These are phyloP conservation scores for Plasmodium cynomolgi DNA, from an alignment of 169 alveolate species.

Conservation along the genomic window DNA sequence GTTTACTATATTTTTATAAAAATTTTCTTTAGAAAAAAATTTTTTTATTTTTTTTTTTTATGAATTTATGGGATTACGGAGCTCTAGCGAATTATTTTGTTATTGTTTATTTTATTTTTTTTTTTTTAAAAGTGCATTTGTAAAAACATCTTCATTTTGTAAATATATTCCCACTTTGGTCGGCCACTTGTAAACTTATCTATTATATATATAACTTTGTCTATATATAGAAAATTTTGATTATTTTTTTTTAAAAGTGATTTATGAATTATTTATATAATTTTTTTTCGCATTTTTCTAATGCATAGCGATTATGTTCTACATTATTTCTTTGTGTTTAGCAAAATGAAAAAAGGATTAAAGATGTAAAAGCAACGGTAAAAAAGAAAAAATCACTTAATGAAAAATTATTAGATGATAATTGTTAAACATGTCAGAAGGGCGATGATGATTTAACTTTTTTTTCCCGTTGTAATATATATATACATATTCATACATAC, in stretches of 20 bases:
- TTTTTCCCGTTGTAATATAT: background rate
- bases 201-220: background rate
- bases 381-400: background rate
- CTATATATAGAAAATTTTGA: background rate
- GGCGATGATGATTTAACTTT: background rate
- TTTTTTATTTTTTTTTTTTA: background rate
- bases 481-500: background rate
- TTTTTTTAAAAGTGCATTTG: background rate
- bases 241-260: background rate
- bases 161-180: background rate
- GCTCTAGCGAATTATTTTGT: background rate
- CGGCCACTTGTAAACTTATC: background rate
- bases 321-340: background rate
- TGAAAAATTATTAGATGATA: background rate
- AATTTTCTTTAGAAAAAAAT: background rate
- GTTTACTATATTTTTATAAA: background rate
- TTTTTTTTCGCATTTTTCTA: background rate
- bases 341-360: background rate
- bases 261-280: background rate
- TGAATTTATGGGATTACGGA: background rate
- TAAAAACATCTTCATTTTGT: background rate
- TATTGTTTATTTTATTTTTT: background rate
- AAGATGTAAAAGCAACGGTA: background rate
- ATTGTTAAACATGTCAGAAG: background rate
- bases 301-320: background rate